phyloP scores from a whole-genome alignment of 2,329 filamentous ascomycete genomes.

The Xylaria sp. region DNA sequence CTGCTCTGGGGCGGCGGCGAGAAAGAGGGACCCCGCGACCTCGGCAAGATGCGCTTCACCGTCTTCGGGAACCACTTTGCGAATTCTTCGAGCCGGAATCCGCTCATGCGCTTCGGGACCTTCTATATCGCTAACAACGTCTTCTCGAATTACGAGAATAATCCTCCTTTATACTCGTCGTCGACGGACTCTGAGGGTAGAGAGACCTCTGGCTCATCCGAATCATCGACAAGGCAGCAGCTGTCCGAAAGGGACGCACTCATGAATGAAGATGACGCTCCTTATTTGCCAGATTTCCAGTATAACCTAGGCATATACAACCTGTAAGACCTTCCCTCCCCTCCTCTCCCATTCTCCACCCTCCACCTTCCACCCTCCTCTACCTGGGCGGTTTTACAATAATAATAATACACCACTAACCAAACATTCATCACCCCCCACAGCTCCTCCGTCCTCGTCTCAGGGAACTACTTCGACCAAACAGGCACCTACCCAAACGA shows the following conservation, averaged over 20 bases:
- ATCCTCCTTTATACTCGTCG: conserved; percentile 26
- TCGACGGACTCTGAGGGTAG: background rate
- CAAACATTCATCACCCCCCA: background rate
- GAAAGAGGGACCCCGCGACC: conserved; percentile 37
- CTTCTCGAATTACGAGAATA: conserved; percentile 37
- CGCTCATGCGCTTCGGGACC: conserved; percentile 41
- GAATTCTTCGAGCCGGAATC: conserved; percentile 39
- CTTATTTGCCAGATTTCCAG: conserved; percentile 37
- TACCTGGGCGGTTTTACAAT: too few species aligned
- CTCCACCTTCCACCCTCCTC: too few species aligned
- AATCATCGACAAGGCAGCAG: background rate
- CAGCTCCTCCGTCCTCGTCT: conserved; percentile 40
- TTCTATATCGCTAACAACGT: conserved; percentile 41
- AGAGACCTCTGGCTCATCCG: background rate
- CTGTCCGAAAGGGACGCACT: background rate
- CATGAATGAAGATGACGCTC: background rate
- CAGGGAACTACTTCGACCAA: conserved; percentile 40
- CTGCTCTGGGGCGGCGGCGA: conserved; percentile 42
- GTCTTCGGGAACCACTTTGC: conserved; percentile 40
- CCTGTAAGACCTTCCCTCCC: conserved; percentile 24
- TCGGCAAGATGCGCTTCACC: conserved; percentile 41
- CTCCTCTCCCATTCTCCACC: background rate
- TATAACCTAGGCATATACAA: conserved; percentile 42
- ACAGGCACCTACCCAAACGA: conserved; percentile 34
- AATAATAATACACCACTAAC: background rate